Percentiles rank a stretch among this genome's conserved stretches.
phyloP scores from a whole-genome alignment of 129 eudicot genomes.

The Arctium minus region DNA sequence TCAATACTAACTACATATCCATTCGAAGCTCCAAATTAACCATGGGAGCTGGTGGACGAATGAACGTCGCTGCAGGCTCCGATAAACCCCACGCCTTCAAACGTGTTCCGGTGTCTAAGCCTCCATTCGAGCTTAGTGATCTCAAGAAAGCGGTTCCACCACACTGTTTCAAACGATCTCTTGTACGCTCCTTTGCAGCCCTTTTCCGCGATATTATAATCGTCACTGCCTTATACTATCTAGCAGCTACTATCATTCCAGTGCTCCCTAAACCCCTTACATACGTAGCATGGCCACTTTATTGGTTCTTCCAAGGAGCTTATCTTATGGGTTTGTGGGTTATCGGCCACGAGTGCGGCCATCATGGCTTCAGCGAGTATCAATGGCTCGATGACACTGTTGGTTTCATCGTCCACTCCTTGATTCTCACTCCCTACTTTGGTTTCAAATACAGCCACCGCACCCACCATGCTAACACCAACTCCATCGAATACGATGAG shows the following conservation, averaged over 20 bases:
- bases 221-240: conserved; percentile 15
- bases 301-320: conserved; percentile 37
- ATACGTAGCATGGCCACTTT: conserved; percentile 34
- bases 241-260: conserved; percentile 24
- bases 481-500: conserved; percentile 26
- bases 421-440: conserved; percentile 26
- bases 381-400: conserved; percentile 32
- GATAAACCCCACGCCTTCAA: conserved; percentile 6
- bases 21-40: background rate
- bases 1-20: background rate
- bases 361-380: conserved; percentile 35
- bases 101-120: conserved; percentile 28
- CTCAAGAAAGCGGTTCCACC: conserved; percentile 39
- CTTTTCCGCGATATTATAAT: conserved; percentile 23
- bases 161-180: conserved; percentile 35
- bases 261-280: conserved; percentile 21
- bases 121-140: conserved; percentile 32
- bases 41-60: conserved; percentile 21
- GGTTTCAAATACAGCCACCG: conserved; percentile 33
- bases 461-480: conserved; percentile 29
- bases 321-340: conserved; percentile 31
- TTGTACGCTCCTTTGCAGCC: conserved; percentile 17
- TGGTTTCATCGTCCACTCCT: conserved; percentile 28
- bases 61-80: background rate
- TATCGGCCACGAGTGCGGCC: conserved; percentile 39